Evolutionary conservation across 495 filamentous ascomycete genomes (phyloP).

Genomic region (Aspergillus cavernicola): DNA sequence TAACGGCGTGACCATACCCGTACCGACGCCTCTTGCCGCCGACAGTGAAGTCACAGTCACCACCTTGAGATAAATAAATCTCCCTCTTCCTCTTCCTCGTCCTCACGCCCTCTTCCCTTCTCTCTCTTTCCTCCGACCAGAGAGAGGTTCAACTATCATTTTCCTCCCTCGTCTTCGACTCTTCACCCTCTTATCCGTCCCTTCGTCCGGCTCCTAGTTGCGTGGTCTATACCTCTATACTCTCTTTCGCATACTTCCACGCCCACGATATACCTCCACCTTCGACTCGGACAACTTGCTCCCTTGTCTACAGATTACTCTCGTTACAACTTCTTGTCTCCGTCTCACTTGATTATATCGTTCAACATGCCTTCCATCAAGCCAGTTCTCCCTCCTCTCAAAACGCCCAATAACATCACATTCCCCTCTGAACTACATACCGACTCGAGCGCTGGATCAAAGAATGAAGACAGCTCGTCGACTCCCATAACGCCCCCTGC

Average conservation of each 20-base stretch:
- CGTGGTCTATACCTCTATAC: conserved; percentile 5
- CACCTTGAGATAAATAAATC: conserved; percentile 13
- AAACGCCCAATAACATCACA: conserved; percentile 71
- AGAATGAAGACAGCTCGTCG: conserved; percentile 51
- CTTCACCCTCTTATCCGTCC: conserved; percentile 1
- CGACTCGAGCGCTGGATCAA: conserved; percentile 25
- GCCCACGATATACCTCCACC: neutral
- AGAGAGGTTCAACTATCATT: conserved; percentile 10
- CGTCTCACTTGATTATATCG: neutral
- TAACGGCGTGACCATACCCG: conserved; percentile 6
- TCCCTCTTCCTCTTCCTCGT: conserved; percentile 4
- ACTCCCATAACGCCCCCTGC: conserved; percentile 91
- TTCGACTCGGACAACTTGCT: neutral
- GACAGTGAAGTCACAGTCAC: conserved; percentile 7
- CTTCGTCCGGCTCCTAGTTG: neutral
- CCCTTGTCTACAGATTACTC: neutral
- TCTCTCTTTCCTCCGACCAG: conserved; percentile 12
- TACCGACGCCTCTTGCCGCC: conserved; percentile 1
- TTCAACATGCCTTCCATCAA: conserved; percentile 52
- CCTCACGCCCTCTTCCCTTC: conserved; percentile 6
- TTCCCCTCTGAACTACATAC: conserved; percentile 72
- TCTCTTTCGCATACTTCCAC: conserved; percentile 14
- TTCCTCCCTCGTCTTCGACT: conserved; percentile 3
- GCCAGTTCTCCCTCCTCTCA: conserved; percentile 65
- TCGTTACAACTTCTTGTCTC: conserved; percentile 6